Evolutionary conservation across 257 asterid genomes (phyloP).

Genomic region (Penstemon davidsonii): DNA sequence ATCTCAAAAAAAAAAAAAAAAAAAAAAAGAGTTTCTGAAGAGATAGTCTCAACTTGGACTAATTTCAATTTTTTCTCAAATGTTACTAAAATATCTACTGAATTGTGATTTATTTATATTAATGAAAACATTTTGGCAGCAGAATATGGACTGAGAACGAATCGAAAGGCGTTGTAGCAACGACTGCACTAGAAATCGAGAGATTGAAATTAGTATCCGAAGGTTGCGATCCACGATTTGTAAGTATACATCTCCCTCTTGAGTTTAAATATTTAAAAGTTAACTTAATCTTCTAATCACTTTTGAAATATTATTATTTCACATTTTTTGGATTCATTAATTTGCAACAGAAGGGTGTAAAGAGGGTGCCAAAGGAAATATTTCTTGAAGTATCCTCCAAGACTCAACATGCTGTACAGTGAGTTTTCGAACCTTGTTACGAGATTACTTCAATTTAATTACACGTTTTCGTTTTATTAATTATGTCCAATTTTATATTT

Average conservation of each 20-base stretch:
- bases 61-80: background rate
- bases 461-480: background rate
- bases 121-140: conserved; percentile 15
- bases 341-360: conserved; percentile 55
- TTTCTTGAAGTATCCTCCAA: conserved; percentile 57
- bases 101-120: no score
- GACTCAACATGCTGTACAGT: conserved; percentile 61
- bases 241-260: conserved; percentile 41
- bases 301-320: background rate
- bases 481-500: conserved; percentile 4
- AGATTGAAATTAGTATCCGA: conserved; percentile 70
- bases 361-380: conserved; percentile 48
- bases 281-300: background rate
- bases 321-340: conserved; percentile 13
- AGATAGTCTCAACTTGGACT: background rate
- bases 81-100: background rate
- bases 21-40: background rate
- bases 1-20: no score
- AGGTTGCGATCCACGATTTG: conserved; percentile 66
- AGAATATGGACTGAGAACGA: conserved; percentile 71
- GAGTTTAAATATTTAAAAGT: no score
- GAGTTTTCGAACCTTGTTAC: conserved; percentile 24
- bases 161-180: conserved; percentile 60
- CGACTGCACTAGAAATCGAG: conserved; percentile 65
- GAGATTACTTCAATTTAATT: background rate